A percentile compares a stretch with the other conserved stretches of the same genome.
Evolutionary conservation across 257 asterid species (phyloP).

Genomic region (Henckelia pumila): DNA sequence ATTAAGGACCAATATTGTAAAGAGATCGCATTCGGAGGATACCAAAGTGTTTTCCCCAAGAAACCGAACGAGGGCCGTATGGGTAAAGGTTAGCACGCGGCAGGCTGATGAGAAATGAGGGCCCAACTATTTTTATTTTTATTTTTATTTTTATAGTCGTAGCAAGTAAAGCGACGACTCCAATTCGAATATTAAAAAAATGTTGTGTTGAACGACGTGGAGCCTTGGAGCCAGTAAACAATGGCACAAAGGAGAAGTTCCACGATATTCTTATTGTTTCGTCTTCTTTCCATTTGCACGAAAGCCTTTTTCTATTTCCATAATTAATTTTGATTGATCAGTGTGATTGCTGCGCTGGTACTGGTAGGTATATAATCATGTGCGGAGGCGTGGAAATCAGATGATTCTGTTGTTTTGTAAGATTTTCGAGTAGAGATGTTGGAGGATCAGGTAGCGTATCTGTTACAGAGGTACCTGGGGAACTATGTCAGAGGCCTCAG

Average conservation of each 20-base stretch:
- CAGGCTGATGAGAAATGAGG: no score
- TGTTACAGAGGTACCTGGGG: slow-evolving; percentile 88
- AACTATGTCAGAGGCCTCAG: slow-evolving; percentile 91
- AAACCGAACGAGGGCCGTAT: no score
- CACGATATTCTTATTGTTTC: not conserved
- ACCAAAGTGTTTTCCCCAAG: no score
- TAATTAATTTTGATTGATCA: no score
- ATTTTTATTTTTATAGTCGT: no score
- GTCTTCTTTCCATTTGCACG: not conserved
- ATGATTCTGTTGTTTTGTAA: not conserved
- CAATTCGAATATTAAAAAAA: no score
- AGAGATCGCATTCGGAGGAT: no score
- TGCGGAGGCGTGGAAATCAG: not conserved
- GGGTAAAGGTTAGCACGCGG: no score
- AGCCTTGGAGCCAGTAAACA: not conserved
- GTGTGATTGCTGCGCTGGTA: no score
- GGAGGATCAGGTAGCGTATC: slow-evolving; percentile 97
- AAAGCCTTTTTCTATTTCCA: not conserved
- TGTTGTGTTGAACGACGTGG: not conserved
- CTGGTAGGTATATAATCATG: not conserved
- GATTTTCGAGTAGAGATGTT: slow-evolving; percentile 55
- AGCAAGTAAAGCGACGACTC: no score
- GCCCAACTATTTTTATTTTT: no score
- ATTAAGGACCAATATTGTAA: no score
- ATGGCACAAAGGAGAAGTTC: not conserved